Percentiles rank a stretch among this genome's conserved stretches.
Evolutionary conservation across 805 yeast genomes (phyloP).

Genomic region (Metschnikowia shivogae): DNA sequence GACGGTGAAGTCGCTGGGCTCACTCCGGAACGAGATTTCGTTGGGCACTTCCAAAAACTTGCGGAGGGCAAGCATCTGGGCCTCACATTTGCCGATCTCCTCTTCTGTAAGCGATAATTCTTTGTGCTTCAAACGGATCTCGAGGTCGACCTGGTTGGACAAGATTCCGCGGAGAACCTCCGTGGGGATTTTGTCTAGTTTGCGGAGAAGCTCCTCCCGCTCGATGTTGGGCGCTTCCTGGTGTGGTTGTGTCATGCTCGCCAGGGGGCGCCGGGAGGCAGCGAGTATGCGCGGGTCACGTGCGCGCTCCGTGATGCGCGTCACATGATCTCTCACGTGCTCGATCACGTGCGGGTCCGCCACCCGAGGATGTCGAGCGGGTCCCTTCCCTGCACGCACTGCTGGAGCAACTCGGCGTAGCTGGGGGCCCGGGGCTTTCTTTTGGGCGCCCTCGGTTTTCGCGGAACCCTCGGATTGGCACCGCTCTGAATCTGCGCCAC

Average conservation of each 20-base stretch:
- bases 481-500: no score
- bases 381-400: slow-evolving; percentile 7
- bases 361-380: slow-evolving; percentile 9
- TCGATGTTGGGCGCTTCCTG: slow-evolving; percentile 7
- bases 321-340: no score
- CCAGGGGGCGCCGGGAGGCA: not conserved
- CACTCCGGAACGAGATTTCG: slow-evolving; percentile 35
- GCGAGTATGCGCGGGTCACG: not conserved
- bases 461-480: no score
- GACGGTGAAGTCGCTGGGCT: slow-evolving; percentile 43
- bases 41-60: slow-evolving; percentile 42
- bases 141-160: slow-evolving; percentile 51
- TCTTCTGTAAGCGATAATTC: slow-evolving; percentile 48
- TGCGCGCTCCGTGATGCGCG: no score
- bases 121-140: slow-evolving; percentile 55
- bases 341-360: slow-evolving; percentile 1
- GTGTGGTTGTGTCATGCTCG: not conserved
- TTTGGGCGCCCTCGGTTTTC: no score
- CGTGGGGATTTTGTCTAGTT: slow-evolving; percentile 17
- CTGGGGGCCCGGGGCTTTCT: no score
- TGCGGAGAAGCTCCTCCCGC: slow-evolving; percentile 13
- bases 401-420: slow-evolving; percentile 1
- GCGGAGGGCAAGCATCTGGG: slow-evolving; percentile 51
- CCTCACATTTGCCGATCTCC: slow-evolving; percentile 55
- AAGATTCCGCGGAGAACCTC: slow-evolving; percentile 24